Evolutionary conservation across 2,329 filamentous ascomycete genomes (phyloP).

Genomic region (Clarireedia hainanense): DNA sequence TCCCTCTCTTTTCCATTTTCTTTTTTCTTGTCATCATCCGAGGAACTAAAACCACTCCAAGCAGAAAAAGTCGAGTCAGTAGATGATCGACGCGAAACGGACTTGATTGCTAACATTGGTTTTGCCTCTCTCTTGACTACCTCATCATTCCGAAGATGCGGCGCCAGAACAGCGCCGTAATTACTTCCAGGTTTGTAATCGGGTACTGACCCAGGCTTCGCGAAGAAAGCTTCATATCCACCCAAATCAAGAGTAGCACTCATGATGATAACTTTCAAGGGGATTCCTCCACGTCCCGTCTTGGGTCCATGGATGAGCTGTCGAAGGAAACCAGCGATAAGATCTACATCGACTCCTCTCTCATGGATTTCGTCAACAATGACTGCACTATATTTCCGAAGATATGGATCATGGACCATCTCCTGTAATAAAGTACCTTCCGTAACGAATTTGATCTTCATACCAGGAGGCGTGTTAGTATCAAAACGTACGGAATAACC

Average conservation of each 20-base stretch:
- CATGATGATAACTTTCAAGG: constrained; percentile 90
- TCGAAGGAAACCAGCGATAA: constrained; percentile 81
- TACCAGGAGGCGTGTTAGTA: constrained; percentile 71
- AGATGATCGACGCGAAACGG: constrained; percentile 11
- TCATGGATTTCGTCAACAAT: constrained; percentile 97
- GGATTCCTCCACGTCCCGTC: constrained; percentile 59
- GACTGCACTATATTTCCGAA: constrained; percentile 80
- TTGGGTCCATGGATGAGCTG: constrained; percentile 59
- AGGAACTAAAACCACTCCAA: constrained; percentile 20
- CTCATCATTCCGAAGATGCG: constrained; percentile 14
- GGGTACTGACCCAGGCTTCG: constrained; percentile 20
- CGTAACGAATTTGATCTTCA: constrained; percentile 85
- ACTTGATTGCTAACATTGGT: constrained; percentile 1
- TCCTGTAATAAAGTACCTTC: constrained; percentile 96
- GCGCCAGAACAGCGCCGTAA: constrained; percentile 18
- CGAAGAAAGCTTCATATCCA: constrained; percentile 68
- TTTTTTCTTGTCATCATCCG: constrained; percentile 8
- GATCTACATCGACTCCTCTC: constrained; percentile 86
- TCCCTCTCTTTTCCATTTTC: background rate
- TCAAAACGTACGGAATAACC: constrained; percentile 97
- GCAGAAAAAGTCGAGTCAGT: constrained; percentile 15
- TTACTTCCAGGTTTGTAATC: constrained; percentile 27
- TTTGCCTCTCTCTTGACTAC: background rate
- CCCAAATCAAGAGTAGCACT: constrained; percentile 91
- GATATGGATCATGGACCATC: constrained; percentile 73